Base-by-base conservation (phyloP, 495 filamentous ascomycete genomes). In the Chaetomium cochliodes region DNA sequence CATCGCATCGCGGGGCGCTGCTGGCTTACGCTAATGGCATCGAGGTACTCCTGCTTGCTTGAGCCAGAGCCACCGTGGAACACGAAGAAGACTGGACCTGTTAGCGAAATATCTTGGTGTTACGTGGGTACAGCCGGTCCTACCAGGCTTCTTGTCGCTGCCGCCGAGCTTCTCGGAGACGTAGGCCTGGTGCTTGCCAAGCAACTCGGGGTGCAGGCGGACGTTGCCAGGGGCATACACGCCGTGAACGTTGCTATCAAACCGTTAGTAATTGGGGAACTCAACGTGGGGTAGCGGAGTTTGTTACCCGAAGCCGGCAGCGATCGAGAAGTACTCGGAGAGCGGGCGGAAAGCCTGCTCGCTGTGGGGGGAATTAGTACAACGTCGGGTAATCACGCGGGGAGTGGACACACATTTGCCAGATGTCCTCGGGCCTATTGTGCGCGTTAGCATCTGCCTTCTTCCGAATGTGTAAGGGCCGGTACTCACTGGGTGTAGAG, bases 161-260 rank as follows among this genome's bases (percentile, higher is more conserved):
- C 83, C 66, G 28, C 63, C 66, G 18, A 81, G 71, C 84, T 92
- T 80, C 82, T 92, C 86, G 78, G 89, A 86, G 72, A 96, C 92
- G 77, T 89, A 91, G 67, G 82, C 84, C 81, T 99, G 94, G 85
- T 99, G 96, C 86, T 96, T 94, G 74, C 83, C 83, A 65, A 99
- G 88, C 39, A 98, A 86, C 80, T 96, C 92, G 56, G 94, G 94
- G 80, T 96, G 92, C 47, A 98, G 88, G 76, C 88, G 88, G 76
- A 98, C 94, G 77, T 98, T 98, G 67, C 96, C 94, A 62, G 96
- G 96, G 82, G 96, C 93, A 86, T 99, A 98, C 66, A 99, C 94
- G 78, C 94, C 94, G 84, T 99, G 96, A 37, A 98, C 93, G 77
- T 99, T 99, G 72, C 93, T 94, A 46, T 26, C 12, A 49, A 63